Evolutionary conservation across 2,329 filamentous ascomycete genomes (phyloP).

Genomic region (Pezicula carpinea): DNA sequence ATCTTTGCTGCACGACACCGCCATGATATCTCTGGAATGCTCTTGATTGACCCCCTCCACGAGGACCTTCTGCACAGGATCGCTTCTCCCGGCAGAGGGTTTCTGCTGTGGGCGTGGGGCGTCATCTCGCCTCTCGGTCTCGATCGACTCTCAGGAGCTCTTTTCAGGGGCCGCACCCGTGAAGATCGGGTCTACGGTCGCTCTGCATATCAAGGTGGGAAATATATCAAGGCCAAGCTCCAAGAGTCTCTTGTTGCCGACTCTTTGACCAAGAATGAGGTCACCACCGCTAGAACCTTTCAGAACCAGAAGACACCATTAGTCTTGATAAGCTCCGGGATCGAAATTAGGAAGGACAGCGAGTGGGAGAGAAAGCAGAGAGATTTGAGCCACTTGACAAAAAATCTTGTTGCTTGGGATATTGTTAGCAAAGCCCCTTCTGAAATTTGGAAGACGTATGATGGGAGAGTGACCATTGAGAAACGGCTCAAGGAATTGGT

Average conservation of each 20-base stretch:
- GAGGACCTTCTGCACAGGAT: conserved; percentile 75
- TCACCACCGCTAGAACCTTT: conserved; percentile 72
- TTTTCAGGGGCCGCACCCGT: conserved; percentile 75
- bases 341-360: conserved; percentile 58
- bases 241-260: conserved; percentile 89
- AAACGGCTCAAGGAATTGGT: conserved; percentile 71
- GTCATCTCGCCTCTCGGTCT: conserved; percentile 83
- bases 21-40: conserved; percentile 67
- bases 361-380: conserved; percentile 82
- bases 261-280: conserved; percentile 79
- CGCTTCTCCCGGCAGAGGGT: conserved; percentile 65
- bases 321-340: conserved; percentile 77
- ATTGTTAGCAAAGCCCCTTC: conserved; percentile 81
- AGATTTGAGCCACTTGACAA: conserved; percentile 75
- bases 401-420: conserved; percentile 78
- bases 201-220: conserved; percentile 72
- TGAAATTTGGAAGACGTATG: conserved; percentile 73
- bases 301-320: conserved; percentile 72
- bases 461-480: conserved; percentile 73
- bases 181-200: conserved; percentile 83
- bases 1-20: conserved; percentile 86
- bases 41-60: conserved; percentile 85
- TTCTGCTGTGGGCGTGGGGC: conserved; percentile 81
- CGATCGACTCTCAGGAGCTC: conserved; percentile 71
- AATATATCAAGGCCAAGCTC: conserved; percentile 82